phyloP scores from a whole-genome alignment of 2,329 filamentous ascomycete species.

The Akanthomyces muscarius region DNA sequence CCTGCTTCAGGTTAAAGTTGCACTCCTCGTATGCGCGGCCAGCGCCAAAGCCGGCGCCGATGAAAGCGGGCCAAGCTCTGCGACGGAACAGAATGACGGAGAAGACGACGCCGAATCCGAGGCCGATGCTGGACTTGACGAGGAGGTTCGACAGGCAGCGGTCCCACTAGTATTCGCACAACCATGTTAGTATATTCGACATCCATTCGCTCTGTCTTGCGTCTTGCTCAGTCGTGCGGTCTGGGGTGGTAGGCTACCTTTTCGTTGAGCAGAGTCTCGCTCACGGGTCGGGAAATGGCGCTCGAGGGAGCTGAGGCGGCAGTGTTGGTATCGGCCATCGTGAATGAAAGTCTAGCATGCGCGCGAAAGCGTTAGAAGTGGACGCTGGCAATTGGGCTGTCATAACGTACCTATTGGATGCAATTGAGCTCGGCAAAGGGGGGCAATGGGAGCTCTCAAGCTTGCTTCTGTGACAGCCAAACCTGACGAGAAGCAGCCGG shows the following conservation, averaged over 20 bases:
- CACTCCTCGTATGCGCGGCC: constrained; percentile 98
- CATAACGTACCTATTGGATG: constrained; percentile 8
- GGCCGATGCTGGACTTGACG: constrained; percentile 92
- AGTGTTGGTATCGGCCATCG: constrained; percentile 53
- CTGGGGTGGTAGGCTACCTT: constrained; percentile 58
- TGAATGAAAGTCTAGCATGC: constrained; percentile 22
- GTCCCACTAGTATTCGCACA: constrained; percentile 69
- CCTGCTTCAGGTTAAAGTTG: constrained; percentile 71
- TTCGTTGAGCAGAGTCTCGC: constrained; percentile 96
- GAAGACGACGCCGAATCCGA: constrained; percentile 97
- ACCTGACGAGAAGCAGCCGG: constrained; percentile 33
- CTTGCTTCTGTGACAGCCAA: constrained; percentile 22
- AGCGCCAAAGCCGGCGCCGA: constrained; percentile 86
- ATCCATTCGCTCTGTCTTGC: not conserved
- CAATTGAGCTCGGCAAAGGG: constrained; percentile 8
- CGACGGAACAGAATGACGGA: constrained; percentile 98
- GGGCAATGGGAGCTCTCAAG: constrained; percentile 5
- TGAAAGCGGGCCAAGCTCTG: constrained; percentile 94
- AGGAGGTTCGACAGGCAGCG: constrained; percentile 96
- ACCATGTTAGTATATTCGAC: constrained; percentile 21
- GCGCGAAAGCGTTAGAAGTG: constrained; percentile 7
- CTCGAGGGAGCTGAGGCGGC: constrained; percentile 49
- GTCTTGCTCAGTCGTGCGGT: not conserved
- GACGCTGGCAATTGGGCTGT: not conserved
- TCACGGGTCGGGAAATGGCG: constrained; percentile 78